A percentile compares a stretch with the other conserved stretches of the same genome.
Conservation (phyloP, 139 green algal genomes). For the Tetradesmus obliquus region DNA sequence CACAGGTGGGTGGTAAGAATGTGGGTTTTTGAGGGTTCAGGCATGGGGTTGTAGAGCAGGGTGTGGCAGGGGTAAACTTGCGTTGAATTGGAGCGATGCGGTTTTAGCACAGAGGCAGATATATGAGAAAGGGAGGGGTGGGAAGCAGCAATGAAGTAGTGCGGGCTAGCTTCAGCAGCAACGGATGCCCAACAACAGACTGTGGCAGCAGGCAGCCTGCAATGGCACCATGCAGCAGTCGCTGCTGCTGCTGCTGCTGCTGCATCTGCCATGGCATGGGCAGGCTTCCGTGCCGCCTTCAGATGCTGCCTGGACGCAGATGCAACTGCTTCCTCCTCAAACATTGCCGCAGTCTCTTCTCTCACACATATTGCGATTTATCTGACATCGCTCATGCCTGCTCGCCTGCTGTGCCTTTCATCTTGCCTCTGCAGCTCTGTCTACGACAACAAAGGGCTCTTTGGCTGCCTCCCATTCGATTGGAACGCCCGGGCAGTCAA, state of each 20-base stretch:
- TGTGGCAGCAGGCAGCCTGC: not conserved
- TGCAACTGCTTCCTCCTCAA: not conserved
- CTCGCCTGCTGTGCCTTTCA: not conserved
- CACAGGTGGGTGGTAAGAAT: conserved; percentile 3
- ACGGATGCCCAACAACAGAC: no score
- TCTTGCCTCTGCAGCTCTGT: conserved; percentile 4
- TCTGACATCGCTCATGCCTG: not conserved
- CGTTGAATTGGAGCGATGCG: not conserved
- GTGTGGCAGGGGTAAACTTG: not conserved
- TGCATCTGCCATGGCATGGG: not conserved
- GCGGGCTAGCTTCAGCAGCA: no score
- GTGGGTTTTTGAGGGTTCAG: not conserved
- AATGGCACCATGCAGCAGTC: not conserved
- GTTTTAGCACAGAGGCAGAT: not conserved
- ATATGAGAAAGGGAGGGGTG: not conserved
- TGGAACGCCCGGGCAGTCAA: not conserved
- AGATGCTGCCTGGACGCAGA: no score
- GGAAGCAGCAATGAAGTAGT: not conserved
- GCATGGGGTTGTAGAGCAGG: no score
- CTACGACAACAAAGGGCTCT: conserved; percentile 9
- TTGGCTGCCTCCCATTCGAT: conserved; percentile 26
- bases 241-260: not conserved
- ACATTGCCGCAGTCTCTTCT: not conserved
- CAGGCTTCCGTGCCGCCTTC: no score
- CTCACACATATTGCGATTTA: no score